Conservation (phyloP, 2,329 filamentous ascomycete genomes). For the Rutstroemia sp. region DNA sequence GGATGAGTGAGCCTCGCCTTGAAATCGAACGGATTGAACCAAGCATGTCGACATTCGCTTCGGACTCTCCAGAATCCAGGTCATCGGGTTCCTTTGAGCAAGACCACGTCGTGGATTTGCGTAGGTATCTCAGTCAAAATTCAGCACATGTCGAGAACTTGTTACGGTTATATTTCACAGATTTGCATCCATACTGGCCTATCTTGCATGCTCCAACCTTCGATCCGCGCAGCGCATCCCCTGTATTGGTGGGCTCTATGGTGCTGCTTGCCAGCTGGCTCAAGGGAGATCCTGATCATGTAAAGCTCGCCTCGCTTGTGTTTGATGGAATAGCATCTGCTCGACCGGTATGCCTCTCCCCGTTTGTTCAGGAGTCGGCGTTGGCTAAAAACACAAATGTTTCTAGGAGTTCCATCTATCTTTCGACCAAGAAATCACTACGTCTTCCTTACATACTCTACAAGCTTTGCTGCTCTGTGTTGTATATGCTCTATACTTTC, state of each 20-base stretch:
- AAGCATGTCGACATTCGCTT: not conserved
- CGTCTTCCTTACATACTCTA: not conserved
- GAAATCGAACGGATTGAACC: not conserved
- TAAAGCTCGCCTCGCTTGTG: not conserved
- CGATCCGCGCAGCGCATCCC: not conserved
- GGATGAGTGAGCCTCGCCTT: not conserved
- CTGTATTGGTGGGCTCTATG: conserved; percentile 1
- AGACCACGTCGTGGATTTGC: not conserved
- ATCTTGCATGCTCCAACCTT: conserved; percentile 3
- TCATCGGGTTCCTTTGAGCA: not conserved
- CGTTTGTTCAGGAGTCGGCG: not conserved
- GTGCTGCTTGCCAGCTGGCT: not conserved
- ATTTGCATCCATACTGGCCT: conserved; percentile 2
- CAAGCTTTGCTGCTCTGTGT: conserved; percentile 1
- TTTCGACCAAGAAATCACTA: not conserved
- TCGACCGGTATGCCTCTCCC: not conserved
- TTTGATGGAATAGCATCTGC: conserved; percentile 3
- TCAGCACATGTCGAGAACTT: not conserved
- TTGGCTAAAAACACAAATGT: not conserved
- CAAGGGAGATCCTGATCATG: not conserved
- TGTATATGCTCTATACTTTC: not conserved
- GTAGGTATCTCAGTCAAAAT: not conserved
- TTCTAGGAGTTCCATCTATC: not conserved
- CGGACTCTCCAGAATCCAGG: not conserved
- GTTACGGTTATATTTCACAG: not conserved